Evolutionary conservation across 179 eudicot species (phyloP), one percentile per base, ranked within the genome.

Genomic region (Spergularia azorica): DNA sequence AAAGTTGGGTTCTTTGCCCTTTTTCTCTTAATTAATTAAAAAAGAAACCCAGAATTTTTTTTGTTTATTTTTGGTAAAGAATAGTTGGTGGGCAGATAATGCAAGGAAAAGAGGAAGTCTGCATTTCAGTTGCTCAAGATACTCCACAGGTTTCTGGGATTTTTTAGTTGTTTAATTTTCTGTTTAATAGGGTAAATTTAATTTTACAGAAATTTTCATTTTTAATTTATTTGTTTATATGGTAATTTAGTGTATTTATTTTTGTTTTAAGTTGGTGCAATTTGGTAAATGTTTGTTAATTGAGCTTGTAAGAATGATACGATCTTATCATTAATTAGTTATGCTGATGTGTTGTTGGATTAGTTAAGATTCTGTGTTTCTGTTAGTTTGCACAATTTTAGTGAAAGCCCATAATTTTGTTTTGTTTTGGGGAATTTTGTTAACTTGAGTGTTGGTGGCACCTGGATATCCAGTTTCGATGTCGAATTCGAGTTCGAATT

Each of bases 131-230:
- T 73, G 58, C 76, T 10, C 75, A 72, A 32, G 75, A 73, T 68
- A 59, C 69, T 17, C 48, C 80, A 5, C 78, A 77, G 84, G 84
- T 81, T 21, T 48, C 21, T 69, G 32, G 32, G 57, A 7, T 79
- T 72, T 3, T 16, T 59, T 67, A 3, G 38, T 57, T 56, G 48
- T 73, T 14, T 36, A 26, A 39, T 18, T n/a, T n/a, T n/a, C n/a
- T n/a, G n/a, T n/a, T 60, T 43, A 5, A 46, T 64, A 32, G 48
- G 15, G 21, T 63, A 43, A 32, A 0, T 36, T 5, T 63, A 63
- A 46, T 63, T 63, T 38, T 1, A 63, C 43, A 4, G n/a, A 36
- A 14, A 63, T 3, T 12, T 17, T 18, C 20, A 17, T 60, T 10
- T 60, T 60, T 18, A 4, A 43, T 43, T 43, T 3, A 43, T 4